Percentiles rank a stretch among this genome's conserved stretches.
These are phyloP conservation scores for Colletotrichum destructivum DNA, from an alignment of 2,329 filamentous ascomycete genomes.

Conservation along the genomic window DNA sequence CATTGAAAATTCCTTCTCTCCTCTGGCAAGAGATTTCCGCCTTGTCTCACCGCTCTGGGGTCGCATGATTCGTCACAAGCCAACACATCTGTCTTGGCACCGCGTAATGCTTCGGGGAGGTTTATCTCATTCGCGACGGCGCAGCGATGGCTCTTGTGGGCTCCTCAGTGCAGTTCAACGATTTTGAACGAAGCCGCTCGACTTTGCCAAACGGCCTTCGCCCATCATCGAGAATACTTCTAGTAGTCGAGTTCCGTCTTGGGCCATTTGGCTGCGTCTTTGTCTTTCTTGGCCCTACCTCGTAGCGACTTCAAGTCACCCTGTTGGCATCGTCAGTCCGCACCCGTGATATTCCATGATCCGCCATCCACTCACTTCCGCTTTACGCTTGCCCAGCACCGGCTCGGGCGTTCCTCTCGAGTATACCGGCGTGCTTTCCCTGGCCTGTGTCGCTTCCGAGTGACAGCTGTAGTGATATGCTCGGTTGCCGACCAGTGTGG, in stretches of 20 bases:
- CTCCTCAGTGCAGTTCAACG: neutral
- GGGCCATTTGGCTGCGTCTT: constrained; percentile 40
- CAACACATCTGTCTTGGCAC: constrained; percentile 18
- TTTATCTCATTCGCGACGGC: neutral
- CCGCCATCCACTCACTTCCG: constrained; percentile 67
- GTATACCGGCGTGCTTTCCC: constrained; percentile 60
- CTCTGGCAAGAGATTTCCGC: constrained; percentile 6
- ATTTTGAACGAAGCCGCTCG: neutral
- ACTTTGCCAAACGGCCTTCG: neutral
- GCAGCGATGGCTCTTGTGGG: constrained; percentile 3
- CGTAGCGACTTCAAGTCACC: constrained; percentile 50
- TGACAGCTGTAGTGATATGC: constrained; percentile 94
- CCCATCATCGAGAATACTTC: neutral
- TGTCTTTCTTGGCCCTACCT: constrained; percentile 50
- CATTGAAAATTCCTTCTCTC: constrained; percentile 7
- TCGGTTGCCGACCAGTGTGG: constrained; percentile 81
- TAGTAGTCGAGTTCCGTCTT: constrained; percentile 37
- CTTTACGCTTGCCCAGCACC: constrained; percentile 81
- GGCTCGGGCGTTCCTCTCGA: constrained; percentile 73
- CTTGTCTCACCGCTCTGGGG: constrained; percentile 22
- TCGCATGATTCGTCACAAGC: constrained; percentile 8
- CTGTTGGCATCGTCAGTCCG: constrained; percentile 49
- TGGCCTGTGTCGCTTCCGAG: constrained; percentile 82
- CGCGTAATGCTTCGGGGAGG: constrained; percentile 5
- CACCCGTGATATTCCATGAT: neutral